Evolutionary conservation across 106 monocot genomes (phyloP).

Genomic region (Amphibolis antarctica): DNA sequence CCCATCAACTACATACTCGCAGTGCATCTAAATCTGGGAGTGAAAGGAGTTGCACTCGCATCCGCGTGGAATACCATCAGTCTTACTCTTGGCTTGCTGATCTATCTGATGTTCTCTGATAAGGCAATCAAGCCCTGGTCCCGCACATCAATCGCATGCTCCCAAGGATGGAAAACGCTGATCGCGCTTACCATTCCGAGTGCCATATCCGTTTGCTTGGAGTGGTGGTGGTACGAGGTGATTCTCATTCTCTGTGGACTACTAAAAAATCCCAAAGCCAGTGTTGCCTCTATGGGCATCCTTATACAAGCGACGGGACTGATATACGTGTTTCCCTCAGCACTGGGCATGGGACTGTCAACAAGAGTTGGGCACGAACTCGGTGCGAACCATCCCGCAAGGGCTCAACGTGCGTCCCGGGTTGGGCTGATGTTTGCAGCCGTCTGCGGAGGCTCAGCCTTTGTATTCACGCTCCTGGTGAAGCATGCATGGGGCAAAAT

Average conservation of each 20-base stretch:
- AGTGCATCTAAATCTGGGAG: conserved; percentile 20
- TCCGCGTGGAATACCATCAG: conserved; percentile 47
- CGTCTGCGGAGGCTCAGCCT: conserved; percentile 37
- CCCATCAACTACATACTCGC: conserved; percentile 41
- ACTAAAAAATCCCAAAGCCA: conserved; percentile 44
- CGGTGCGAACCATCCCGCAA: conserved; percentile 43
- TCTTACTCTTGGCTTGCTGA: conserved; percentile 26
- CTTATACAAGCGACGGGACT: conserved; percentile 71
- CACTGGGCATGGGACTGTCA: conserved; percentile 62
- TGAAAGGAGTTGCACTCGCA: conserved; percentile 38
- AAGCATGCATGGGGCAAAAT: conserved; percentile 60
- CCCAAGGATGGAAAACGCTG: conserved; percentile 15
- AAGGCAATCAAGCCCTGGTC: conserved; percentile 31
- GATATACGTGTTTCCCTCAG: conserved; percentile 82
- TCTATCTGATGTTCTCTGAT: conserved; percentile 20
- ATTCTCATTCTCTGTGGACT: conserved; percentile 68
- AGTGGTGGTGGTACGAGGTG: conserved; percentile 76
- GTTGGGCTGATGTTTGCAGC: conserved; percentile 31
- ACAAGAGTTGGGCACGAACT: conserved; percentile 76
- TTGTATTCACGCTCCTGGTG: conserved; percentile 44
- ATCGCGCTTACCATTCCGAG: conserved; percentile 30
- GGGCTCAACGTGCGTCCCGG: conserved; percentile 33
- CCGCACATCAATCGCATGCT: conserved; percentile 15
- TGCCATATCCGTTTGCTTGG: conserved; percentile 34
- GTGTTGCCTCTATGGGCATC: conserved; percentile 82